These are phyloP conservation scores for Phytophthora kernoviae DNA, from an alignment of 352 stramenopile species.

Conservation along the genomic window DNA sequence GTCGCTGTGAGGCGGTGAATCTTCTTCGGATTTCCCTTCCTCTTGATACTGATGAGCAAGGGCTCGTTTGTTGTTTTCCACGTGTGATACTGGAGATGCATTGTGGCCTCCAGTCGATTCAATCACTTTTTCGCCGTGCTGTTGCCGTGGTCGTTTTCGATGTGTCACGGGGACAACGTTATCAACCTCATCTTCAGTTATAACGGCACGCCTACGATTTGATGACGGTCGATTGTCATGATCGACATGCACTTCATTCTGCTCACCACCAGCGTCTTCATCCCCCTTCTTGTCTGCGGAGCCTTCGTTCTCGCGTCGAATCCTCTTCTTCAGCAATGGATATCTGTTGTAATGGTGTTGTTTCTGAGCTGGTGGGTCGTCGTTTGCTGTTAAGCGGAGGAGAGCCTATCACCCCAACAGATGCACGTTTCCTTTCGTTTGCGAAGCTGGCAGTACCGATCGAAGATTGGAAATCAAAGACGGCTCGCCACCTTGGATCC, in stretches of 20 bases:
- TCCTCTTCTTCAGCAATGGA: slow-evolving; percentile 42
- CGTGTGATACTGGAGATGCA: background rate
- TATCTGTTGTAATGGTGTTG: slow-evolving; percentile 35
- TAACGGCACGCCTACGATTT: slow-evolving; percentile 16
- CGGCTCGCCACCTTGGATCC: slow-evolving; percentile 49
- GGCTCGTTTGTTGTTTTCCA: background rate
- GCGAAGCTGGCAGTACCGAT: slow-evolving; percentile 24
- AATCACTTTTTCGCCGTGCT: slow-evolving; percentile 10
- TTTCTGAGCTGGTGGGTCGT: slow-evolving; percentile 39
- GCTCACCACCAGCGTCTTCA: slow-evolving; percentile 14
- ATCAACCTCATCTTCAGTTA: slow-evolving; percentile 6
- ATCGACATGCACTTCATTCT: slow-evolving; percentile 14
- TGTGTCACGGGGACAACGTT: background rate
- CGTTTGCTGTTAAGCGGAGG: slow-evolving; percentile 40
- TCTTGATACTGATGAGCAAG: slow-evolving; percentile 13
- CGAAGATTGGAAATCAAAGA: slow-evolving; percentile 74
- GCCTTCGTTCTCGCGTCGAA: slow-evolving; percentile 4
- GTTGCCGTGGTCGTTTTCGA: slow-evolving; percentile 21
- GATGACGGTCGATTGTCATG: slow-evolving; percentile 22
- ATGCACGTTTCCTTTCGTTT: slow-evolving; percentile 18
- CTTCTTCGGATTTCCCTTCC: slow-evolving; percentile 16
- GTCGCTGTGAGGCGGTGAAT: slow-evolving; percentile 5
- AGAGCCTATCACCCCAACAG: slow-evolving; percentile 20
- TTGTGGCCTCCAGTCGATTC: slow-evolving; percentile 6
- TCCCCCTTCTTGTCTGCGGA: background rate